phyloP scores from a whole-genome alignment of 2,329 filamentous ascomycete species.

The Claviceps humidiphila region DNA sequence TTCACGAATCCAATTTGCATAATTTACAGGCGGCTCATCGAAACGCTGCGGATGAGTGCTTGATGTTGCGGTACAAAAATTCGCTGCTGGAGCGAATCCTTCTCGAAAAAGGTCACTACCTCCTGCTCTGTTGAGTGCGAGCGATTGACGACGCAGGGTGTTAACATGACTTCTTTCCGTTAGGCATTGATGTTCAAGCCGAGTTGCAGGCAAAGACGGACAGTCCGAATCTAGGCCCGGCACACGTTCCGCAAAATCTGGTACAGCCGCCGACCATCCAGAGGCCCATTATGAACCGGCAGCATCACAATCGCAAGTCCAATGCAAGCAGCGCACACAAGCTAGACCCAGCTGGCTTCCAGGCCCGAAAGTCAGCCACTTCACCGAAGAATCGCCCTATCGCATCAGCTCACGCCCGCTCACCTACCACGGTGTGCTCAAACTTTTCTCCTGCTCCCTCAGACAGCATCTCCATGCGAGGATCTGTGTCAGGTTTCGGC shows the following conservation, averaged over 20 bases:
- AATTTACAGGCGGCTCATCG: slow-evolving; percentile 90
- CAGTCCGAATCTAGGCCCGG: slow-evolving; percentile 65
- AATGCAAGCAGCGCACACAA: slow-evolving; percentile 66
- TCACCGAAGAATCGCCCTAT: slow-evolving; percentile 67
- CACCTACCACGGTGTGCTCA: slow-evolving; percentile 37
- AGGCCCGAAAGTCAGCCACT: slow-evolving; percentile 41
- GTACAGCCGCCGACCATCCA: slow-evolving; percentile 67
- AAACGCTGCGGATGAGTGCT: slow-evolving; percentile 85
- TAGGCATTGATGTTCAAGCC: slow-evolving; percentile 92
- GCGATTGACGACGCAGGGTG: not conserved
- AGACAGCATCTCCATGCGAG: slow-evolving; percentile 34
- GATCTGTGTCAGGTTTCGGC: slow-evolving; percentile 19
- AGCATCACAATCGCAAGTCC: slow-evolving; percentile 61
- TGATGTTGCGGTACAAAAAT: slow-evolving; percentile 98
- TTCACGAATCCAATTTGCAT: slow-evolving; percentile 88
- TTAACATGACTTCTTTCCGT: slow-evolving; percentile 1
- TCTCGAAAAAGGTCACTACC: slow-evolving; percentile 77
- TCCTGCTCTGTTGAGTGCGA: not conserved
- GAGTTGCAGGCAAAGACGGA: slow-evolving; percentile 88
- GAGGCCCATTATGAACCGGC: slow-evolving; percentile 67
- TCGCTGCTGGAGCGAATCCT: slow-evolving; percentile 90
- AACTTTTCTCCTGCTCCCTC: slow-evolving; percentile 30
- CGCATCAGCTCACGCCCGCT: slow-evolving; percentile 60
- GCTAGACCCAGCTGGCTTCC: slow-evolving; percentile 41
- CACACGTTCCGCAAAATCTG: slow-evolving; percentile 51